Percentiles rank a stretch among this genome's conserved stretches.
Conservation (phyloP, 371 early-diverging fungal species). For the Apophysomyces ossiformis region DNA sequence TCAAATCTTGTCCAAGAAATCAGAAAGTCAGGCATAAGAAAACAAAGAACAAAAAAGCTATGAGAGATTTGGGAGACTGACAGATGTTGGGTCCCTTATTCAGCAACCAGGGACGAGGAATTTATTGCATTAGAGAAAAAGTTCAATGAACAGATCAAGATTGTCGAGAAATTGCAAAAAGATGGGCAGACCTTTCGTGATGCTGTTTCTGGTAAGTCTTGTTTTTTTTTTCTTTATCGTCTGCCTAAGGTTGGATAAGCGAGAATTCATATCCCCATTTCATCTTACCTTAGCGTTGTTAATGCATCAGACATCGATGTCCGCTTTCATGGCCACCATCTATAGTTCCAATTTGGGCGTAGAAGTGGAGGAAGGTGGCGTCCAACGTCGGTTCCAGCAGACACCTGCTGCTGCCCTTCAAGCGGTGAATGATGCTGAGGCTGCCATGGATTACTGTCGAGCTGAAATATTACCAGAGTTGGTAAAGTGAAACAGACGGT, state of each 20-base stretch:
- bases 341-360: constrained; percentile 38
- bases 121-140: constrained; percentile 55
- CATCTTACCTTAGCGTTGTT: constrained; percentile 42
- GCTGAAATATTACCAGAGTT: constrained; percentile 61
- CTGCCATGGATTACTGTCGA: constrained; percentile 49
- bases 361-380: constrained; percentile 31
- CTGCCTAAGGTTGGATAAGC: no score
- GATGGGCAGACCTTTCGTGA: constrained; percentile 74
- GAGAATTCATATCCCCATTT: not conserved
- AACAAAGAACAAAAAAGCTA: not conserved
- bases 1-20: constrained; percentile 30
- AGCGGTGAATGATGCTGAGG: constrained; percentile 58
- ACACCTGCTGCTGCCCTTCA: constrained; percentile 53
- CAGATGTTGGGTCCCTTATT: not conserved
- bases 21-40: constrained; percentile 17
- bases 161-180: constrained; percentile 50
- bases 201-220: constrained; percentile 47
- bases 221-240: not conserved
- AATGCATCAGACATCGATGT: constrained; percentile 63
- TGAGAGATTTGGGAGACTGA: not conserved
- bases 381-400: constrained; percentile 29
- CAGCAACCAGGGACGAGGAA: constrained; percentile 65
- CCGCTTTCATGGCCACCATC: constrained; percentile 56
- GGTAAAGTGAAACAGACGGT: constrained; percentile 29
- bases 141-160: constrained; percentile 54